Base-by-base conservation (phyloP, 192 early-diverging fungal genomes). In the Coemansia reversa region DNA sequence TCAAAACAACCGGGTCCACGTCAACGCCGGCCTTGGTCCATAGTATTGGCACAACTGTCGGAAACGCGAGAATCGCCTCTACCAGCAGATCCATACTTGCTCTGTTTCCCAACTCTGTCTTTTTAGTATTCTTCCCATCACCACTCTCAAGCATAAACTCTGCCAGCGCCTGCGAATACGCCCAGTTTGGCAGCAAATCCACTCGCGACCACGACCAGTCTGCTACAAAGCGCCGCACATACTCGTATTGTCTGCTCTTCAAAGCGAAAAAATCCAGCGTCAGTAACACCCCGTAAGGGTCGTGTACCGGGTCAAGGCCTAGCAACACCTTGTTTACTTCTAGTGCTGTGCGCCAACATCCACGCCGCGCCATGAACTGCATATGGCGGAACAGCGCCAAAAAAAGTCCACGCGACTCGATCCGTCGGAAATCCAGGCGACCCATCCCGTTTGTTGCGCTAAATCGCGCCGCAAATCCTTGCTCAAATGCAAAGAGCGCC, bases 291-390 rank as follows among this genome's bases (percentile, higher is more conserved):
- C 92, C 86, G 5, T 92, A 77, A 9, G 93, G 91, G 61, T 97
- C 95, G 11, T 77, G 75, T 28, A 72, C 74, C 3, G 92, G 91
- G 66, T 94, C 92, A 58, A 96, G 76, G 65, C 75, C 72, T 62
- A 86, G 67, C 35, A 92, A 77, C 11, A 91, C 75, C 77, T 92
- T 97, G 55, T 91, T 87, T 54, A 94, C 89, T 76, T 96, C 95
- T 65, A 94, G 89, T 20, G 91, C 87, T 22, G 95, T 97, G 39
- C 92, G 75, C 95, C 95, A 97, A 75, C 94, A 95, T 14, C 95
- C 94, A 53, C 90, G 83, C n/a, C 93, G 83, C 23, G 89, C 84
- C 65, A 94, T 66, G 66, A 90, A 94, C 70, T 90, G 87, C 54
- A 95, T 88, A 39, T 97, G 93, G 12, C 92, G 82, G 65, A 90